Evolutionary conservation across 768 basidiomycete species (phyloP), one percentile per base, ranked within the genome.

Genomic region (Ramaria sp.): DNA sequence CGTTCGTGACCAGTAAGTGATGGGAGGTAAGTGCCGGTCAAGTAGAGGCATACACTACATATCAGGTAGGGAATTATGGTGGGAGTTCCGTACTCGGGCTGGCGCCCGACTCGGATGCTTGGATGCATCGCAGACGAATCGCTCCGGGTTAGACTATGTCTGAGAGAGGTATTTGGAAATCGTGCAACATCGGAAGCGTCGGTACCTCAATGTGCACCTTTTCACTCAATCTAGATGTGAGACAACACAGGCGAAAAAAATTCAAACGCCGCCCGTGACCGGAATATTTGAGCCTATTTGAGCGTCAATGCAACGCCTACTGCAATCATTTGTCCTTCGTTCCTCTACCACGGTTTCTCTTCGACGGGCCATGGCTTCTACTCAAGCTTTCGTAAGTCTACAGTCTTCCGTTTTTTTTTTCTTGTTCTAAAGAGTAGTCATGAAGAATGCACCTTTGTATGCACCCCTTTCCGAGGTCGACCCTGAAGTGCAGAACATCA

Each of bases 401-500:
- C 27, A 2, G 27, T 27, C n/a, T n/a, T n/a, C n/a, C 17, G 83
- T 75, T 3, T 24, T 37, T 22, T 58, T 54, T 51, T 42, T 52
- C 3, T 50, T 22, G 31, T 17, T 30, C 50, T 38, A 22, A 51
- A 19, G 24, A 1, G 12, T 12, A 13, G 33, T 2, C 34, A 0
- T 53, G 15, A 65, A 98, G 95, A 99, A 98, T 85, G 86, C 87
- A 72, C 76, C 81, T 47, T 80, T 99, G 63, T 98, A 98, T 74
- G 75, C 81, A 50, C 82, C 93, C 61, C 79, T 99, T 52, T 78
- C 88, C 11, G 84, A 98, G 78, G 81, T 84, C 67, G 95, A 98
- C 74, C 94, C 95, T 59, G 91, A 88, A 69, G 83, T 99, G 68
- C 82, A 92, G 72, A 91, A 94, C 70, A 91, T 99, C 77, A 90